These are phyloP conservation scores for Diplodia corticola DNA, from an alignment of 2,329 filamentous ascomycete genomes.

Conservation along the genomic window DNA sequence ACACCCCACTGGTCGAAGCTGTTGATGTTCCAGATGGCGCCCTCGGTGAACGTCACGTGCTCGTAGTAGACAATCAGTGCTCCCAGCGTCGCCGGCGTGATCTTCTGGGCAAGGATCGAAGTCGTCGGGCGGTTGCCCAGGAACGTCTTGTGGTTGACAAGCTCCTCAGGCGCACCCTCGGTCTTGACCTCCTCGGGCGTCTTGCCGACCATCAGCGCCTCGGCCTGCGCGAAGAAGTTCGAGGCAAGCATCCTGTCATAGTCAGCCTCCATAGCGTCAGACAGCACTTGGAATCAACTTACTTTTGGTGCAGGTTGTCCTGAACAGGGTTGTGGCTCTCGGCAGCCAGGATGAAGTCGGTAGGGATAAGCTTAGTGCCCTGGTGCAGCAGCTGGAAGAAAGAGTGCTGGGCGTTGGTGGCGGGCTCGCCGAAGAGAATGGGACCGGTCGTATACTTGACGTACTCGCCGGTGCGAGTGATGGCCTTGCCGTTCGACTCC, in stretches of 20 bases:
- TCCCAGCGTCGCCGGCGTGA: conserved; percentile 90
- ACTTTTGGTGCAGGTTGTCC: conserved; percentile 88
- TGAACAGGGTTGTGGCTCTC: conserved; percentile 96
- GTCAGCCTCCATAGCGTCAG: conserved; percentile 27
- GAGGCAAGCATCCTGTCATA: conserved; percentile 73
- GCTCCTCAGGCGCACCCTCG: conserved; percentile 69
- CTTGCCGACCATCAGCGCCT: conserved; percentile 90
- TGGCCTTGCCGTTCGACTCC: conserved; percentile 99
- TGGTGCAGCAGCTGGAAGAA: conserved; percentile 99
- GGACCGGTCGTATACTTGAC: conserved; percentile 98
- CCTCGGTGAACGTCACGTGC: conserved; percentile 96
- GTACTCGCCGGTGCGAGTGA: conserved; percentile 81
- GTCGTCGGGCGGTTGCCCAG: conserved; percentile 96
- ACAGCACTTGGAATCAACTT: conserved; percentile 26
- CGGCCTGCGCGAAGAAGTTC: conserved; percentile 87
- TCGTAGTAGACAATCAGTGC: conserved; percentile 98
- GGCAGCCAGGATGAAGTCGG: conserved; percentile 95
- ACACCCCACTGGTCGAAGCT: conserved; percentile 99
- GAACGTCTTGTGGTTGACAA: conserved; percentile 99
- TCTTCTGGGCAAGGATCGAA: conserved; percentile 87
- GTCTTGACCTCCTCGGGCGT: conserved; percentile 75
- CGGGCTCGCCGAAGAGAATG: conserved; percentile 95
- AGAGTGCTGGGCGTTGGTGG: conserved; percentile 98
- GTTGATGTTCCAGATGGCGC: conserved; percentile 99
- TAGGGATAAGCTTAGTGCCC: conserved; percentile 96